Conservation (phyloP, 257 asterid species). For the Solanum chiquidenum region DNA sequence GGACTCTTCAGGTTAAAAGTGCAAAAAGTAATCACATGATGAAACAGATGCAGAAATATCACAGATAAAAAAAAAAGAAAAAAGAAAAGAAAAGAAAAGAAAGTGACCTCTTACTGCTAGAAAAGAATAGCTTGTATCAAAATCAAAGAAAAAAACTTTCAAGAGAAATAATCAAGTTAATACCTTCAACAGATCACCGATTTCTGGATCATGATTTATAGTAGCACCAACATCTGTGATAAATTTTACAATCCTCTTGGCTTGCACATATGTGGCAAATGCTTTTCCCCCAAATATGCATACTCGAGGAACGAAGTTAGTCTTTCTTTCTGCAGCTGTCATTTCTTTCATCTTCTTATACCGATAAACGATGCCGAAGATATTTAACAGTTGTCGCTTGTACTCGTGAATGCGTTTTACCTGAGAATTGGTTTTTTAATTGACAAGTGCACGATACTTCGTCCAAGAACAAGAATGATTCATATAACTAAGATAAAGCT, state of each 20-base stretch:
- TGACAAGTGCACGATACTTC: neutral
- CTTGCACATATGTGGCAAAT: slow-evolving; percentile 48
- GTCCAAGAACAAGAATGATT: neutral
- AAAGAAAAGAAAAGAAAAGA: neutral
- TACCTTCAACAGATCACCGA: slow-evolving; percentile 50
- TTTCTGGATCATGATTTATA: slow-evolving; percentile 50
- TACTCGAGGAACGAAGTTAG: slow-evolving; percentile 45
- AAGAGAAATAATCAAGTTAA: neutral
- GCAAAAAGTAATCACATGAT: neutral
- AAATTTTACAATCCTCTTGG: slow-evolving; percentile 51
- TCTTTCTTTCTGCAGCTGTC: slow-evolving; percentile 33
- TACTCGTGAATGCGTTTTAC: slow-evolving; percentile 56
- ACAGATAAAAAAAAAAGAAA: neutral
- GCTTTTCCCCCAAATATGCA: slow-evolving; percentile 62
- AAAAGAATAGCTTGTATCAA: neutral
- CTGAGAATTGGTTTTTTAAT: slow-evolving; percentile 18
- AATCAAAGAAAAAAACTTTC: neutral
- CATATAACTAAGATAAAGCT: neutral
- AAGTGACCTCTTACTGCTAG: neutral
- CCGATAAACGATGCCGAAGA: slow-evolving; percentile 46
- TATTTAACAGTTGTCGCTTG: slow-evolving; percentile 46
- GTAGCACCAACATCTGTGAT: slow-evolving; percentile 52
- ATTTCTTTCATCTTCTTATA: slow-evolving; percentile 50
- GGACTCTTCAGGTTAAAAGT: neutral
- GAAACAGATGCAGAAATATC: neutral